Evolutionary conservation across 1,284 basidiomycete species (phyloP), one percentile per base, ranked within the genome.

Genomic region (Xerocomus alliaceus): DNA sequence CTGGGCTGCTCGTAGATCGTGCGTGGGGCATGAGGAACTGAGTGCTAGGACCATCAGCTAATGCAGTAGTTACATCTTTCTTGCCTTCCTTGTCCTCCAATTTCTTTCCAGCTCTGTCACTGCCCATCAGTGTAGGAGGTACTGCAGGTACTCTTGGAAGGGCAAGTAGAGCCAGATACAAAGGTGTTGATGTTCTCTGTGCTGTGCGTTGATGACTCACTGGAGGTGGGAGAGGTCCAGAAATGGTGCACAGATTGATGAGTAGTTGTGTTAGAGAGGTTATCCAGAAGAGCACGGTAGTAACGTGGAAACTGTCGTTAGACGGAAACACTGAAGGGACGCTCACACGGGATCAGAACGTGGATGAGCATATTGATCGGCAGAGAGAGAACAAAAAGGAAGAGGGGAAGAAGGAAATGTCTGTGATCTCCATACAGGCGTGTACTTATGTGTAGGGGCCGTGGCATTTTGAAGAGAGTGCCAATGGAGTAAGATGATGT

Each of bases 161-260:
- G 0, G 91, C 88, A 1, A 95, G 86, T 67, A 93, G 91, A 0
- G 92, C 88, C 5, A 94, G 81, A 67, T 94, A 91, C 0, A 90
- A 90, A 1, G 89, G 82, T 0, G 81, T 83, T n/a, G 60, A 68
- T 57, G 31, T 72, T 70, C 34, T 77, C 62, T 68, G 65, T 68
- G 62, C 9, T 70, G 65, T 71, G 65, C 63, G 64, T 24, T 47
- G 72, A 68, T 50, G 49, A 61, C 22, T 50, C 26, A 54, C 62
- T 8, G 65, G 48, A 3, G 76, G 63, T 18, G 77, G 75, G 10
- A 84, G 75, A n/a, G 84, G 77, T 8, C 82, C 82, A 3, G 87
- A 82, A 10, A 89, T 90, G 0, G 93, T 93, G 74, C 97, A 98
- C 0, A 98, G 83, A 71, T 98, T 95, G 61, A 98, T 93, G 13